Percentiles rank a stretch among this genome's conserved stretches.
Evolutionary conservation across 73 alveolate species (phyloP).

Genomic region (Diophrys sp.): DNA sequence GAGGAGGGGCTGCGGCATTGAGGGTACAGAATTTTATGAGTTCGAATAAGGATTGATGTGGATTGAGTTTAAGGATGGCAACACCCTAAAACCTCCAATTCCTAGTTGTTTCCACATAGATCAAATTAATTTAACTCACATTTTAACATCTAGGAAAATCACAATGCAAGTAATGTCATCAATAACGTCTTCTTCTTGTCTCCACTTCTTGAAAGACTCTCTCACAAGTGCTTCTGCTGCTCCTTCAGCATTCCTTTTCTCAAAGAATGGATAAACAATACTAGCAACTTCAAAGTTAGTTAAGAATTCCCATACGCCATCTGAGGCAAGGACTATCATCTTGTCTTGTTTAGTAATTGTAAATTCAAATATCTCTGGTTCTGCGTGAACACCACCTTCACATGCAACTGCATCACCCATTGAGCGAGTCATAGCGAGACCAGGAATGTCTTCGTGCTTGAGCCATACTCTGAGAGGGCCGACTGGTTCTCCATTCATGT

Average conservation of each 20-base stretch:
- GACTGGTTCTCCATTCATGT: slow-evolving; percentile 29
- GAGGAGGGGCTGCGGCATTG: too few relatives aligned
- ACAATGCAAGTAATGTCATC: slow-evolving; percentile 96
- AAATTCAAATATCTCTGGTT: slow-evolving; percentile 17
- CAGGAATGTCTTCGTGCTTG: slow-evolving; percentile 1
- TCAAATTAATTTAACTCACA: background rate
- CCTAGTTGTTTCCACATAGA: too few relatives aligned
- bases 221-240: slow-evolving; percentile 86
- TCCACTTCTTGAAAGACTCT: slow-evolving; percentile 89
- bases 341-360: background rate
- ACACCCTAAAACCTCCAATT: too few relatives aligned
- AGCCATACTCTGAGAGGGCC: slow-evolving; percentile 2
- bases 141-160: slow-evolving; percentile 61
- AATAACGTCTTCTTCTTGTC: slow-evolving; percentile 81
- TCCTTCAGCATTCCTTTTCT: slow-evolving; percentile 83
- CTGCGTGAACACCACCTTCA: slow-evolving; percentile 12
- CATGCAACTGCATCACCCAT: slow-evolving; percentile 19
- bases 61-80: too few relatives aligned
- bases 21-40: too few relatives aligned
- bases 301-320: slow-evolving; percentile 27
- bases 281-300: slow-evolving; percentile 8
- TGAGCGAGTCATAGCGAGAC: slow-evolving; percentile 3
- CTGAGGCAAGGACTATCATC: slow-evolving; percentile 22
- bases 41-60: too few relatives aligned
- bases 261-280: slow-evolving; percentile 19